Conservation (phyloP, 2,329 filamentous ascomycete species). For the Sodiomyces alkalinus region DNA sequence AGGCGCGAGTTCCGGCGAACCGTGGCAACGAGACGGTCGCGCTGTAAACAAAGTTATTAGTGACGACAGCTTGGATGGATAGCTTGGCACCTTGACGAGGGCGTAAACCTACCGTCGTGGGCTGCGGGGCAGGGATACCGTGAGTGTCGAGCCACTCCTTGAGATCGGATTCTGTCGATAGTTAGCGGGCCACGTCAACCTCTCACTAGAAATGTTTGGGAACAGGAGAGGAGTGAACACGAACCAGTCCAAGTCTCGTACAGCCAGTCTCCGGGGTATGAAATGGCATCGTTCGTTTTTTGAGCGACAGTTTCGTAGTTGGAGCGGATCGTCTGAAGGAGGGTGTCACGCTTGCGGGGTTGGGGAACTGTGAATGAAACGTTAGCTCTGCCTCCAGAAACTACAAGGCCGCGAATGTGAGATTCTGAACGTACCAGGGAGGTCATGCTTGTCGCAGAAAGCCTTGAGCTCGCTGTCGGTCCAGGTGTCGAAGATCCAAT, state of each 20-base stretch:
- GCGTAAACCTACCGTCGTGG: slow-evolving; percentile 34
- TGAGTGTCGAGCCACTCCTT: slow-evolving; percentile 88
- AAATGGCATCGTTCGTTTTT: slow-evolving; percentile 55
- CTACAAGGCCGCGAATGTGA: no score
- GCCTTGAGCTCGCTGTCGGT: slow-evolving; percentile 85
- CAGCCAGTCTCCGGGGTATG: slow-evolving; percentile 93
- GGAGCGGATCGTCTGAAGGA: slow-evolving; percentile 62
- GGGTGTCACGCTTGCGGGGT: slow-evolving; percentile 68
- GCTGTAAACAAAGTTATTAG: slow-evolving; percentile 20
- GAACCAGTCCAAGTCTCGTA: slow-evolving; percentile 66
- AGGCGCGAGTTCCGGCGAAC: slow-evolving; percentile 84
- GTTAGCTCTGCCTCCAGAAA: no score
- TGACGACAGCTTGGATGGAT: no score
- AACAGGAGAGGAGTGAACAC: background rate
- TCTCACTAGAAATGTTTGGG: no score
- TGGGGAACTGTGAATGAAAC: slow-evolving; percentile 59
- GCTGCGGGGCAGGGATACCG: slow-evolving; percentile 75
- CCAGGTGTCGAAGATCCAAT: slow-evolving; percentile 95
- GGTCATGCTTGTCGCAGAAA: slow-evolving; percentile 77
- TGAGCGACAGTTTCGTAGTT: slow-evolving; percentile 70
- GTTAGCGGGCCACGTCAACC: background rate
- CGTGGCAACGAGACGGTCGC: slow-evolving; percentile 76
- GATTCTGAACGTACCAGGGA: slow-evolving; percentile 49
- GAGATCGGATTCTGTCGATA: slow-evolving; percentile 60
- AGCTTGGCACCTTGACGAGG: accelerated